Base-by-base conservation (phyloP, 2,329 filamentous ascomycete genomes). In the Geosmithia putterillii region DNA sequence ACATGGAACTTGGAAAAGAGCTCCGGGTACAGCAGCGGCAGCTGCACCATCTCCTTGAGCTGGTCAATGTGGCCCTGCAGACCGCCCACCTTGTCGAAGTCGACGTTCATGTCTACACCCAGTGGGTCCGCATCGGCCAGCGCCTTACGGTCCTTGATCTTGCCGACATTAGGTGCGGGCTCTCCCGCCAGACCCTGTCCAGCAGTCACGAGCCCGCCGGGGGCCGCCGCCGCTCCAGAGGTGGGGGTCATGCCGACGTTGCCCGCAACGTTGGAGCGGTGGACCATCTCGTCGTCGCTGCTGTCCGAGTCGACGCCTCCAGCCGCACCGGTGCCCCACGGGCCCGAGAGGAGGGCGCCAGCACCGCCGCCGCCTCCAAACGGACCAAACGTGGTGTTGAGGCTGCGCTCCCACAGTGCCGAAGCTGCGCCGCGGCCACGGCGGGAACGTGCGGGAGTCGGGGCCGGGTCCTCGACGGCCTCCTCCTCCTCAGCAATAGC, bases 31-130 rank as follows among this genome's bases (percentile, higher is more conserved):
- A 96, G 74, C 18, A 98, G 68, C 2, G 92, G 92, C 47, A 98
- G 73, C 51, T 90, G 85, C 17, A 98, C 90, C 92, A 98, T 98
- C 65, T 98, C 92, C 63, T 98, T 96, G 48, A 98, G 72, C 61
- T 95, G 87, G 57, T 95, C 88, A 57, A 98, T 95, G 57, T 96
- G 90, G 32, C 86, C 83, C 58, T 94, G 81, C 38, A 98, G 67
- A 36, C 92, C 92, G 56, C 92, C 92, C 44, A 98, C 89, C 50
- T 89, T 86, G 60, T 86, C 90, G 59, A 98, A 95, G 57, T 89
- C 89, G 48, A 98, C 87, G 54, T 79, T 90, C 56, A 90, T 69
- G 57, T 96, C 89, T 28, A 98, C 88, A 9, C 92, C 92, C 3
- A 98, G 74, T 38, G 92, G 92, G 57, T 96, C 92, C 3, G 89